Base-by-base conservation (phyloP, 2,329 filamentous ascomycete species). In the Pseudogymnoascus sp. region DNA sequence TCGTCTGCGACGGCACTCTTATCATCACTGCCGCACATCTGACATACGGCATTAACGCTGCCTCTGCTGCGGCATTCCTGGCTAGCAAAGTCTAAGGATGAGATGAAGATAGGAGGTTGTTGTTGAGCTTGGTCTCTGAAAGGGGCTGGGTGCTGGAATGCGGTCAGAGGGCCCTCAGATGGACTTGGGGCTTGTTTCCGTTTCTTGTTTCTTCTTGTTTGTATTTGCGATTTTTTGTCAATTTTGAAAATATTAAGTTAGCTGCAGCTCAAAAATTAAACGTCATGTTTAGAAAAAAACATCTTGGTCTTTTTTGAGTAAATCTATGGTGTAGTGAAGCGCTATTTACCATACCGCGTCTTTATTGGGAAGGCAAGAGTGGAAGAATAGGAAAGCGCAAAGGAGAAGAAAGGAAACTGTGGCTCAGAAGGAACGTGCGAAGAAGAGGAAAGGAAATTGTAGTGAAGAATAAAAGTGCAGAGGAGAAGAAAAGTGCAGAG, bases 1-100 rank as follows among this genome's bases (percentile, higher is more conserved):
- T 78, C 8, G 81, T 85, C 5, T 85, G 82, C 64, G 62, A 71
- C 3, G 78, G 81, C 36, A 78, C 78, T 0, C 68, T 77, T 21
- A 73, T 78, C 62, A 69, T 77, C 5, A 69, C 77, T 21, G 74
- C 73, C 6, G 67, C 76, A 5, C 79, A 81, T 70, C 62, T 76
- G 36, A 71, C 70, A 2, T 81, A 81, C 65, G 73, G 68, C 1
- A 23, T 54, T 2, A 65, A 77, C 70, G 77, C 74, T 0, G 64
- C 66, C 3, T 70, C 70, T 7, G 77, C 77, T 1, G 77, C 77
- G 3, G 60, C 70, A 37, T 79, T 79, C 66, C 68, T 71, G 31
- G 66, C 66, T 23, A 63, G 40, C 59, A 61, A 40, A 3, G 34
- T 57, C n/a, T 57, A 12, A 34, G n/a, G 51, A 12, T 18, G 10